Base-by-base conservation (phyloP, 1,284 basidiomycete genomes). In the Ceratobasidium sp. region DNA sequence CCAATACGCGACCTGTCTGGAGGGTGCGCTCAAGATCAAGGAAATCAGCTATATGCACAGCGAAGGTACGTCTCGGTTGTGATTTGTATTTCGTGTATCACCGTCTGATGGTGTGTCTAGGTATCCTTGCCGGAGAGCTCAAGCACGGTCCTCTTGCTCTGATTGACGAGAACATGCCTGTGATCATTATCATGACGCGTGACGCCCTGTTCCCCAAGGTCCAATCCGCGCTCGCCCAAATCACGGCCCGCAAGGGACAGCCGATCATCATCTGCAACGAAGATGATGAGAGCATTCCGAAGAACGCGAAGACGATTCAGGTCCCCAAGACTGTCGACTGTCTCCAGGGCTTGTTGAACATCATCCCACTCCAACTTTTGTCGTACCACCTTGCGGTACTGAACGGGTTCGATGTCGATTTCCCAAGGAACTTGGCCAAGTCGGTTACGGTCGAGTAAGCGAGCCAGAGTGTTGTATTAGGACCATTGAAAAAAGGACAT, bases 11-110 rank as follows among this genome's bases (percentile, higher is more conserved):
- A 99, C 97, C 18, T 98, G 96, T 82, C 87, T 99, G 71, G 97
- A 99, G 82, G 97, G 96, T 75, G 97, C 97, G 1, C 85, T 99
- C 77, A 99, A 99, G 87, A 99, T 99, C 86, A 99, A 99, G 85
- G 97, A 99, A 86, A 96, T 98, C 80, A 90, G 88, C 72, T 95
- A 96, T 83, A 92, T 94, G 90, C 93, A 95, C 81, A 93, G 90
- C 55, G 93, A 96, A 82, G 93, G 91, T 87, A 75, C 72, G 81
- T 79, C 21, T 45, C 5, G 36, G 14, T 39, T 39, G 62, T 45
- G n/a, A n/a, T n/a, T 55, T 59, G 14, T 50, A 34, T 41, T 46
- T 28, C 55, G 34, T 21, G n/a, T n/a, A 12, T 39, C 4, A 16
- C 30, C 6, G 6, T 12, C 45, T 72, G 45, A 61, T 50, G 39